Conservation (phyloP, 768 basidiomycete species). For the Zangia roseola region DNA sequence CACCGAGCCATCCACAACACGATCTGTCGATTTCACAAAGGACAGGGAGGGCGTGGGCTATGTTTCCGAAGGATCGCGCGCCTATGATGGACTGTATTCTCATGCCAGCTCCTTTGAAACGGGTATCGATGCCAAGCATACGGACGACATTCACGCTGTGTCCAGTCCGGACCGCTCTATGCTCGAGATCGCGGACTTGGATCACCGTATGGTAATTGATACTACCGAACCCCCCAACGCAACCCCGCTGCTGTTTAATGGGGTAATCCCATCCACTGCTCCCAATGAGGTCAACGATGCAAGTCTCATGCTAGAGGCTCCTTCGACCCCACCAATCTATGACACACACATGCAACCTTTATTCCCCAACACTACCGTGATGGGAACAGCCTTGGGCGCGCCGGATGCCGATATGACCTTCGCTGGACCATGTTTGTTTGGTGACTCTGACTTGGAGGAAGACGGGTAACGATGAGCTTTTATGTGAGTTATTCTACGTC, state of each 20-base stretch:
- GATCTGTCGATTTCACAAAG: conserved; percentile 13
- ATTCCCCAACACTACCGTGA: not conserved
- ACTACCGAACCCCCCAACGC: not conserved
- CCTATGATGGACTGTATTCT: not conserved
- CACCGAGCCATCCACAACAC: not conserved
- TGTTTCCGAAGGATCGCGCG: not conserved
- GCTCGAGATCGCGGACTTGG: not conserved
- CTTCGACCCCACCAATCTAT: not conserved
- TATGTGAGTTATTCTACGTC: not conserved
- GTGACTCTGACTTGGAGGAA: conserved; percentile 31
- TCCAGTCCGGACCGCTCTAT: not conserved
- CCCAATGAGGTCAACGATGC: not conserved
- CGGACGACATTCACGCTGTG: not conserved
- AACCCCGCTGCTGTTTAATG: not conserved
- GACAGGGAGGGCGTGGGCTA: conserved; percentile 30
- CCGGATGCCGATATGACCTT: conserved; percentile 8
- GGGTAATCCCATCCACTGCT: not conserved
- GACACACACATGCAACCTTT: not conserved
- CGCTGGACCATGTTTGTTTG: conserved; percentile 30
- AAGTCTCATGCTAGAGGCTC: not conserved
- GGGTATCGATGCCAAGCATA: not conserved
- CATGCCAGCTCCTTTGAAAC: not conserved
- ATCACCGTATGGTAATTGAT: not conserved
- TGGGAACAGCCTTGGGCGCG: not conserved
- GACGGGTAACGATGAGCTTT: conserved; percentile 13